Evolutionary conservation across 1,284 basidiomycete species (phyloP), one percentile per base, ranked within the genome.

Genomic region (Grifola frondosa): DNA sequence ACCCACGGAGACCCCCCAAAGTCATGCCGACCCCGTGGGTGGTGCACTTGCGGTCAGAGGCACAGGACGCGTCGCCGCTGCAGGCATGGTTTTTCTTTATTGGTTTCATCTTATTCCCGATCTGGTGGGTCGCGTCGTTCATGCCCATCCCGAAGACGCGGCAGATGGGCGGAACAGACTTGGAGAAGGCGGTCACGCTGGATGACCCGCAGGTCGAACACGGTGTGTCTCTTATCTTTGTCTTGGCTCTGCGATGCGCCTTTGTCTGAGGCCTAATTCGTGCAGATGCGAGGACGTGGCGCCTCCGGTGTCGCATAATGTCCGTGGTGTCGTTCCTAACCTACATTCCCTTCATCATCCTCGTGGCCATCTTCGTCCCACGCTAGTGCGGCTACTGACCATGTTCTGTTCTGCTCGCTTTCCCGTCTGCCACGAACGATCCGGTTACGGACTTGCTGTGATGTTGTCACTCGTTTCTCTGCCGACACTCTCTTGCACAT

Each of bases 121-220:
- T 85, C 11, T 88, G 86, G 86, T 89, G 85, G 83, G 54, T 79
- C 45, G 83, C 80, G n/a, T 72, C 75, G 10, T 68, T 86, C 49
- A 69, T 78, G 53, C 67, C 68, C 20, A 75, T 81, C 25, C 83
- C 81, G 11, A 65, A 62, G 54, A 89, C 84, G 32, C 70, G 85
- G 52, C 69, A 70, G 30, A 71, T 83, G 22, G 82, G 79, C 19
- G 78, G 69, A 24, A 67, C 68, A 30, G 77, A 79, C 48, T 70
- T 69, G 38, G 85, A 86, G 65, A 87, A 86, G 58, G 81, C 77
- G 10, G 83, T 88, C 8, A 67, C 80, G 16, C 66, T 88, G 31
- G 86, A 88, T 56, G 85, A 88, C 63, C 85, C 85, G 17, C 84
- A 88, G 57, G 75, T 88, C 41, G 85, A 88, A 59, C 74, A 77